Percentiles rank a stretch among this genome's conserved stretches.
These are phyloP conservation scores for Myriosclerotinia scirpicola DNA, from an alignment of 2,329 filamentous ascomycete species.

Conservation along the genomic window DNA sequence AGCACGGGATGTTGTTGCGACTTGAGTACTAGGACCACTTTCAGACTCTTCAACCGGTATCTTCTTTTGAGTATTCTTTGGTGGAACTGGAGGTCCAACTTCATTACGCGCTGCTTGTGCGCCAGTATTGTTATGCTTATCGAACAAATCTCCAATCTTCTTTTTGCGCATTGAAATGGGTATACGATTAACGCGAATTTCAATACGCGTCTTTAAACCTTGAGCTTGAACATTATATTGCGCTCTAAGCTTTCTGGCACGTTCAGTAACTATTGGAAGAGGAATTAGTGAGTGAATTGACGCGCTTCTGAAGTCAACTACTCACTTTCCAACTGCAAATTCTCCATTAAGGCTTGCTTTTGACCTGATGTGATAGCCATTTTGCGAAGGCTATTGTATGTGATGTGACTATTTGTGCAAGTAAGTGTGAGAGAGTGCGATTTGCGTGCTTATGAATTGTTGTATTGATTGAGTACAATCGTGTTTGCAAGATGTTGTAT, in stretches of 20 bases:
- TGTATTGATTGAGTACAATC: not conserved
- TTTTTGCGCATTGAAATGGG: constrained; percentile 74
- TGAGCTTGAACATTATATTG: constrained; percentile 89
- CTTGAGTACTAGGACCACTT: constrained; percentile 27
- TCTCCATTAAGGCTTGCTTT: constrained; percentile 86
- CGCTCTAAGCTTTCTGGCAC: constrained; percentile 81
- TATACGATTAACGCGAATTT: constrained; percentile 91
- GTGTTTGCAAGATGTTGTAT: not conserved
- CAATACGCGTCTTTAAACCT: constrained; percentile 79
- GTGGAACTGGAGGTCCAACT: constrained; percentile 25
- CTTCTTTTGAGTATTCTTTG: constrained; percentile 33
- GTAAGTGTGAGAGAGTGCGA: constrained; percentile 28
- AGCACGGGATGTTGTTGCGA: constrained; percentile 39
- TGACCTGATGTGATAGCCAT: constrained; percentile 66
- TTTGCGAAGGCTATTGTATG: constrained; percentile 46
- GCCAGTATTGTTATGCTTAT: constrained; percentile 34
- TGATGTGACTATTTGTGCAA: constrained; percentile 44
- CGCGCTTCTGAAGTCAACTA: constrained; percentile 22
- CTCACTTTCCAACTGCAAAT: constrained; percentile 84
- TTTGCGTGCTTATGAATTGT: not conserved
- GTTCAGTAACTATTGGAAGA: constrained; percentile 68
- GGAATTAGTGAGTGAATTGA: constrained; percentile 27
- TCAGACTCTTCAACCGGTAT: constrained; percentile 33
- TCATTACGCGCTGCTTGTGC: constrained; percentile 18
- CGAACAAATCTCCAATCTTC: constrained; percentile 74